Conservation (phyloP, 2,329 filamentous ascomycete genomes). For the Chrysosporium queenslandicum region DNA sequence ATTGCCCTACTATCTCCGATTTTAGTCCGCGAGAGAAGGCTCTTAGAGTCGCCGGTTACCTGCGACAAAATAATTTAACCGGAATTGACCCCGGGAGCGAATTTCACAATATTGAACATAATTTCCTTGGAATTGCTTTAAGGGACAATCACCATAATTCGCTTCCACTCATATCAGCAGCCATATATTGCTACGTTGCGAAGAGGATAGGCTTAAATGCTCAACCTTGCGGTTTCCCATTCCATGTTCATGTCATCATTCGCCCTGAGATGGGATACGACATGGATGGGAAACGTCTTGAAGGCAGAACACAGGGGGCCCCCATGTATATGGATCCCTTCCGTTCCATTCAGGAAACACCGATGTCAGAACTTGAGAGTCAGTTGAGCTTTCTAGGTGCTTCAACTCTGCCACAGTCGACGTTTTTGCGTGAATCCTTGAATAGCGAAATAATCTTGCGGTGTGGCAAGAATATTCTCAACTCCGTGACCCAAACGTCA, state of each 20-base stretch:
- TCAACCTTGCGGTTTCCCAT: conserved; percentile 69
- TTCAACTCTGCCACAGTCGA: conserved; percentile 30
- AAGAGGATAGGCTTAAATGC: conserved; percentile 64
- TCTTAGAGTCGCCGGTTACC: conserved; percentile 55
- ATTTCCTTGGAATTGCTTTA: conserved; percentile 73
- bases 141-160: conserved; percentile 64
- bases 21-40: conserved; percentile 59
- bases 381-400: conserved; percentile 49
- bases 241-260: conserved; percentile 75
- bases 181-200: conserved; percentile 76
- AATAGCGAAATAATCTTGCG: conserved; percentile 61
- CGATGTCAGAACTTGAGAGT: conserved; percentile 47
- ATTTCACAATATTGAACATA: conserved; percentile 76
- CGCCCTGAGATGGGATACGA: conserved; percentile 50
- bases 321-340: conserved; percentile 81
- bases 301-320: conserved; percentile 26
- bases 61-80: conserved; percentile 57
- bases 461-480: conserved; percentile 70
- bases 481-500: conserved; percentile 51
- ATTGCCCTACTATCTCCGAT: conserved; percentile 45
- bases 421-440: conserved; percentile 54
- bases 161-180: conserved; percentile 73
- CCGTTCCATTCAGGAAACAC: conserved; percentile 57
- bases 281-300: conserved; percentile 44
- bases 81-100: conserved; percentile 58